These are phyloP conservation scores for Microsporum canis DNA, from an alignment of 2,329 filamentous ascomycete species.

Conservation along the genomic window DNA sequence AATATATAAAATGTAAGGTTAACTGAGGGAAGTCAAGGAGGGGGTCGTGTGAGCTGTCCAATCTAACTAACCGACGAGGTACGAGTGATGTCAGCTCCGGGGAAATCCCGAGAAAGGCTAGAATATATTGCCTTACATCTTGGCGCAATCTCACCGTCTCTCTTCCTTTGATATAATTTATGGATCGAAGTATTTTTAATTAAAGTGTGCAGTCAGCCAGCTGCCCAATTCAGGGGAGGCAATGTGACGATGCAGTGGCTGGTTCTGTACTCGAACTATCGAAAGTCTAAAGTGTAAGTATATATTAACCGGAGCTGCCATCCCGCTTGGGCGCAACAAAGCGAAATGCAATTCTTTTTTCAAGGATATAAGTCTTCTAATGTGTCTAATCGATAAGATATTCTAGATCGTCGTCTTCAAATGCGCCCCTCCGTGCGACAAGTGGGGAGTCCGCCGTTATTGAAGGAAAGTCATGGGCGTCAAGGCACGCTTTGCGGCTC, in stretches of 20 bases:
- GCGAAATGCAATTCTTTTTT: background rate
- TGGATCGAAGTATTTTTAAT: background rate
- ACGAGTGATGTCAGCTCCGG: background rate
- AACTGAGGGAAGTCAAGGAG: background rate
- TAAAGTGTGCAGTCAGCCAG: background rate
- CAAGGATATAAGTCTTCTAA: slow-evolving; percentile 7
- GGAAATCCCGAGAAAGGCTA: background rate
- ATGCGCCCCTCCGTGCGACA: slow-evolving; percentile 25
- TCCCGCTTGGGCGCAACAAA: background rate
- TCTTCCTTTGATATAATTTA: background rate
- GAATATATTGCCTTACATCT: background rate
- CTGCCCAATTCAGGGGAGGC: background rate
- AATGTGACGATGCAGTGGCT: background rate
- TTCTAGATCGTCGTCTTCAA: slow-evolving; percentile 5
- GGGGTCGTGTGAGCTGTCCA: background rate
- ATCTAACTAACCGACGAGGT: background rate
- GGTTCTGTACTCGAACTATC: background rate
- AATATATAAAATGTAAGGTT: background rate
- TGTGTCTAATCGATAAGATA: background rate
- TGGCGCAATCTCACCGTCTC: background rate
- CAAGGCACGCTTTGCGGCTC: slow-evolving; percentile 43
- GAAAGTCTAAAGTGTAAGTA: background rate
- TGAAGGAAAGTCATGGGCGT: slow-evolving; percentile 42
- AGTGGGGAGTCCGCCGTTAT: slow-evolving; percentile 32
- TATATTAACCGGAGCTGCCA: background rate